Evolutionary conservation across 345 rosid species (phyloP).

Genomic region (Boechera retrofracta): DNA sequence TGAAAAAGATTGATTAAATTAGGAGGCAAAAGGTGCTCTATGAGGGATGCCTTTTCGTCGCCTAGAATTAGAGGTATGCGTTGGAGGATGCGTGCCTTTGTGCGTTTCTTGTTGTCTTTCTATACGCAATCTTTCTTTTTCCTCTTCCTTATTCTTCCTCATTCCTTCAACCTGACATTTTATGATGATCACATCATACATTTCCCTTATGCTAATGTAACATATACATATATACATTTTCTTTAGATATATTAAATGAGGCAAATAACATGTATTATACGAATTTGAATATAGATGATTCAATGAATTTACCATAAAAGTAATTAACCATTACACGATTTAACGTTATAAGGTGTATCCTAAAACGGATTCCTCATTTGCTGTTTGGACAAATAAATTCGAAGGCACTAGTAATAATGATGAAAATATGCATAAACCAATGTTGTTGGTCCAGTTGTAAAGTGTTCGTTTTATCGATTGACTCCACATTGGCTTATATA

Average conservation of each 20-base stretch:
- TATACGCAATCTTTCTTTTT: slow-evolving; percentile 68
- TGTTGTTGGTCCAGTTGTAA: background rate
- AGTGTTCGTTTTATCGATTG: background rate
- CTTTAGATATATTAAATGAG: background rate
- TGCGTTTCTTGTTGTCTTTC: slow-evolving; percentile 62
- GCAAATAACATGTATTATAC: background rate
- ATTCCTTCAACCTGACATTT: slow-evolving; percentile 71
- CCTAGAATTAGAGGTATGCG: slow-evolving; percentile 60
- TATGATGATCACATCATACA: slow-evolving; percentile 11
- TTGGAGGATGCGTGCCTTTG: slow-evolving; percentile 61
- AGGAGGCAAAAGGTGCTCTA: slow-evolving; percentile 82
- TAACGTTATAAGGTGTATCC: background rate
- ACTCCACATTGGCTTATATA: background rate
- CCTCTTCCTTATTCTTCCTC: slow-evolving; percentile 60
- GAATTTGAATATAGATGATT: background rate
- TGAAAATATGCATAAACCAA: slow-evolving; percentile 4
- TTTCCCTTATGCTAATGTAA: slow-evolving; percentile 17
- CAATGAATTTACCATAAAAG: background rate
- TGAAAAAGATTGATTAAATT: slow-evolving; percentile 36
- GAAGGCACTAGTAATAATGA: background rate
- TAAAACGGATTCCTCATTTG: background rate
- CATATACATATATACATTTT: background rate
- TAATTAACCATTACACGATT: background rate
- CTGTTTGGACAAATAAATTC: background rate
- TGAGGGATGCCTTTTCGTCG: slow-evolving; percentile 92